Evolutionary conservation across 139 green algal species (phyloP), one percentile per base, ranked within the genome.

Genomic region (Picochlorum costavermella): DNA sequence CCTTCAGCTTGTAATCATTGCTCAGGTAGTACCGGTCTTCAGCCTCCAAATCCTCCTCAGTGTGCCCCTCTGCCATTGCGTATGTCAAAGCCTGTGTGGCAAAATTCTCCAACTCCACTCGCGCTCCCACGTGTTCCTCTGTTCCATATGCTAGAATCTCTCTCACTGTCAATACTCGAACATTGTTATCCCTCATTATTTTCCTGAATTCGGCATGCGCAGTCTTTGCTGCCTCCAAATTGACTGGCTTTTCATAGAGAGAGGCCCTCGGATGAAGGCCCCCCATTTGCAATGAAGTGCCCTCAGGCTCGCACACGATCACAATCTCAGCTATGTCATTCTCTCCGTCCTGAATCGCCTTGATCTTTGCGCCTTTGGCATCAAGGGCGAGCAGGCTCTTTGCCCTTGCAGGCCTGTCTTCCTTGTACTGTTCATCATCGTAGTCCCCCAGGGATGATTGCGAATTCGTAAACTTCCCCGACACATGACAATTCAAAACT

Each of bases 211-310:
- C 76, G 9, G 75, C 72, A 65, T 97, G 91, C 29, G 90, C 82
- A 17, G 70, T 37, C 55, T 84, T 84, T 50, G 87, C 85, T 17
- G 74, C 76, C n/a, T 95, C 86, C 51, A 97, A 81, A 79, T 97
- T 96, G 61, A 97, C 82, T 12, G 90, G 89, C 16, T 86, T 82
- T 72, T 97, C 91, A 68, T 90, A 97, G 56, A 97, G 75, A 1
- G 87, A 92, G 23, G 87, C 91, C 12, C 81, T 70, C 9, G 91
- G 91, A 79, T 97, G 91, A 46, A 97, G 77, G 23, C 86, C 90
- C 16, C 91, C 91, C 90, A 97, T 95, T 79, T 94, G 92, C 25
- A 95, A 77, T 1, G 78, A 86, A n/a, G 81, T 79, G 14, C 87
- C 83, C 75, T 95, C 86, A 1, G 90, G 90, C 71, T 96, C 89